phyloP scores from a whole-genome alignment of 2,329 filamentous ascomycete species.

The Aotearoamyces nothofagi region DNA sequence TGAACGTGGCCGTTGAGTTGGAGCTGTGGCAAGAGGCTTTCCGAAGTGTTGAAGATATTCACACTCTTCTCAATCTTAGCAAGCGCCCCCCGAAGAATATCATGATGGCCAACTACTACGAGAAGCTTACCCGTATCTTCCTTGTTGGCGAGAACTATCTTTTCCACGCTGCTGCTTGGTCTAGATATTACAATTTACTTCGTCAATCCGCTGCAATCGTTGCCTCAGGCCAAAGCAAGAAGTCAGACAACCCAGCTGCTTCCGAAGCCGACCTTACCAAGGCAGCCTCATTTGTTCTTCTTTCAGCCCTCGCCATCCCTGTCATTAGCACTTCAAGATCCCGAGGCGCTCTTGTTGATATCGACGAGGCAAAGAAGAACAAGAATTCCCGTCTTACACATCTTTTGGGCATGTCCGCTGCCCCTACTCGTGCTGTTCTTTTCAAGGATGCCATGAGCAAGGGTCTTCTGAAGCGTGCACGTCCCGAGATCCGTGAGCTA shows the following conservation, averaged over 20 bases:
- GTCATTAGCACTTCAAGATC: constrained; percentile 98
- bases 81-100: constrained; percentile 96
- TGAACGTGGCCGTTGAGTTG: constrained; percentile 94
- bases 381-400: constrained; percentile 97
- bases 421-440: constrained; percentile 75
- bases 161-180: constrained; percentile 97
- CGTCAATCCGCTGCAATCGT: constrained; percentile 77
- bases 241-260: constrained; percentile 85
- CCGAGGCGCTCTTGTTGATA: constrained; percentile 87
- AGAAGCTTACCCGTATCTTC: constrained; percentile 97
- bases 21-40: constrained; percentile 99
- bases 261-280: constrained; percentile 84
- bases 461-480: constrained; percentile 80
- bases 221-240: constrained; percentile 72
- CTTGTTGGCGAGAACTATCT: constrained; percentile 98
- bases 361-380: constrained; percentile 94
- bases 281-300: constrained; percentile 85
- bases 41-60: constrained; percentile 97
- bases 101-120: constrained; percentile 99
- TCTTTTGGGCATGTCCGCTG: constrained; percentile 80
- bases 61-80: constrained; percentile 92
- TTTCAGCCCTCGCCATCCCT: constrained; percentile 92
- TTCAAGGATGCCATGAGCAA: constrained; percentile 97
- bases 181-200: constrained; percentile 90
- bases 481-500: constrained; percentile 87